Evolutionary conservation across 495 filamentous ascomycete genomes (phyloP).

Genomic region (Aspergillus wentii): DNA sequence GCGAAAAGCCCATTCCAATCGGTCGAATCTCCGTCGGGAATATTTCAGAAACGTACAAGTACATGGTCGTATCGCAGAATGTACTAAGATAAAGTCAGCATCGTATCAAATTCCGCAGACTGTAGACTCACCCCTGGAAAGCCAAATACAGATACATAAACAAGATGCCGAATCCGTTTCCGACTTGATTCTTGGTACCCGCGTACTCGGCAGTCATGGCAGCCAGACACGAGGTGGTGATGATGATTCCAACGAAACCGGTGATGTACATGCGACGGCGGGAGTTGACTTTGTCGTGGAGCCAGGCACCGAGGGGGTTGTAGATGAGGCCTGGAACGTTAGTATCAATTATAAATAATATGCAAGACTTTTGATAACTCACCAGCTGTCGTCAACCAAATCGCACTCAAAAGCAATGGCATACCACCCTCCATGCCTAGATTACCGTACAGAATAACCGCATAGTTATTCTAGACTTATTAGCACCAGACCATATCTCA

Average conservation of each 20-base stretch:
- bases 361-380: constrained; percentile 1
- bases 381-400: constrained; percentile 44
- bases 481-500: constrained; percentile 2
- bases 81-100: constrained; percentile 19
- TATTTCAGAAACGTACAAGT: constrained; percentile 47
- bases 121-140: constrained; percentile 34
- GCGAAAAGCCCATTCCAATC: constrained; percentile 42
- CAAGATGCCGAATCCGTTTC: constrained; percentile 41
- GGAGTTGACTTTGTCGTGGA: constrained; percentile 42
- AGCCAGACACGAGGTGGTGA: constrained; percentile 34
- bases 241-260: constrained; percentile 31
- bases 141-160: constrained; percentile 45
- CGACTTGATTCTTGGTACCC: constrained; percentile 39
- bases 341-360: not conserved
- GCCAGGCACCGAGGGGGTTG: constrained; percentile 42
- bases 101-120: constrained; percentile 15
- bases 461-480: constrained; percentile 37
- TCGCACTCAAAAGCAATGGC: constrained; percentile 43
- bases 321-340: constrained; percentile 28
- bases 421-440: constrained; percentile 39
- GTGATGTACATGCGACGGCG: constrained; percentile 41
- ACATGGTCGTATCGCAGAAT: constrained; percentile 48
- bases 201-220: constrained; percentile 38
- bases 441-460: constrained; percentile 42
- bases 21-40: constrained; percentile 46